Base-by-base conservation (phyloP, 176 grass and related monocot species). In the Paspalum notatum region DNA sequence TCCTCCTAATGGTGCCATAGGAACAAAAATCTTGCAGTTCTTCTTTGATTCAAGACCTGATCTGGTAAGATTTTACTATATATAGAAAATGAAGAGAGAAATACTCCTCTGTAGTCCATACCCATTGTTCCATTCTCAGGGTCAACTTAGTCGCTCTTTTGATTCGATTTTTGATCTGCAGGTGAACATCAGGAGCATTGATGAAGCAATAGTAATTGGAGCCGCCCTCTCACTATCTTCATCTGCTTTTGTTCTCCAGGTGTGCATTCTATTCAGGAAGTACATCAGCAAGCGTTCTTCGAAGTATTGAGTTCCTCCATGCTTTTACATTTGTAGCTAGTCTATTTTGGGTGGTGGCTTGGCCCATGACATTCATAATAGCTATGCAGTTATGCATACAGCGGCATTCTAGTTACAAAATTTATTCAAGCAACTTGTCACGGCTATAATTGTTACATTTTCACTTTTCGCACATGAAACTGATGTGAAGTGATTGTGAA, bases 191-290 rank as follows among this genome's bases (percentile, higher is more conserved):
- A 89, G 96, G 77, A 98, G 96, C 13, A 63, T 98, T 74, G 96
- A 98, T 45, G 96, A 98, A 93, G 96, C 96, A 4, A 90, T 98
- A 83, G 96, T 98, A 41, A 98, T 98, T 82, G 96, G 96, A 80
- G 86, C 96, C 66, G 96, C 96, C 27, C 96, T 98, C 48, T 98
- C 96, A 27, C 82, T 98, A 78, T 98, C 96, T 78, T 98, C 96
- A 86, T 98, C 96, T 82, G 96, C 96, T 90, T 98, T 98, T 88
- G 96, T 98, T 58, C 82, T 98, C 58, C 96, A 98, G 96, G 96
- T 98, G n/a, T 77, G 79, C n/a, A 68, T 68, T 50, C 25, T 85
- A 9, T 53, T 70, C 0, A 11, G 3, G 62, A 64, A 18, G 7
- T 49, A 69, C 11, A 65, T 56, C 26, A 48, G 16, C 27, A 79